Conservation (phyloP, 2,329 filamentous ascomycete genomes). For the Elsinoe ampelina region DNA sequence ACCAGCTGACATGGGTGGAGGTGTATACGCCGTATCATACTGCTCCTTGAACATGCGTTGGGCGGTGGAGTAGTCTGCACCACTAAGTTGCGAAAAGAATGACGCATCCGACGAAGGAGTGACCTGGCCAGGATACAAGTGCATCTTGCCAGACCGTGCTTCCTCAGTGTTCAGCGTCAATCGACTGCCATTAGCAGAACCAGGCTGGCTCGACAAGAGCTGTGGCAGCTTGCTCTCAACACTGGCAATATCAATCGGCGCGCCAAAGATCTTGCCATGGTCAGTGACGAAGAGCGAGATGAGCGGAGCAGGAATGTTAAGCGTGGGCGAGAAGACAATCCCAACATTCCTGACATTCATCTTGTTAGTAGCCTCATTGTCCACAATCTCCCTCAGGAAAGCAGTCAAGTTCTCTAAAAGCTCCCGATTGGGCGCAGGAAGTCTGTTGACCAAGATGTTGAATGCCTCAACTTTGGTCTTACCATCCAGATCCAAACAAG, state of each 20-base stretch:
- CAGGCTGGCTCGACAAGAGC: conserved; percentile 10
- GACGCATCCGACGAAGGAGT: conserved; percentile 51
- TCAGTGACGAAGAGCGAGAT: conserved; percentile 92
- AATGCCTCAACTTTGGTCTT: conserved; percentile 68
- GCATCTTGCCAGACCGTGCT: conserved; percentile 53
- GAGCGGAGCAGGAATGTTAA: conserved; percentile 91
- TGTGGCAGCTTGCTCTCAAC: conserved; percentile 11
- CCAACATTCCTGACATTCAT: conserved; percentile 96
- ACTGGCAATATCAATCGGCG: conserved; percentile 47
- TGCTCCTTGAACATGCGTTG: conserved; percentile 11
- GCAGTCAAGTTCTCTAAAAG: conserved; percentile 76
- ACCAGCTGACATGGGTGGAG: background rate
- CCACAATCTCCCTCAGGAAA: conserved; percentile 86
- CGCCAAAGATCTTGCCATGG: conserved; percentile 75
- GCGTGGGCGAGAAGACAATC: conserved; percentile 93
- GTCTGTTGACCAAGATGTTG: conserved; percentile 65
- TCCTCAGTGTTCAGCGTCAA: conserved; percentile 41
- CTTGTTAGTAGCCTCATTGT: conserved; percentile 84
- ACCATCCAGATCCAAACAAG: conserved; percentile 59
- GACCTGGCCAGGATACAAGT: conserved; percentile 58
- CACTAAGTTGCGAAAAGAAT: conserved; percentile 27
- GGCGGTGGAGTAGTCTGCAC: conserved; percentile 7
- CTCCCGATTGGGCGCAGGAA: conserved; percentile 72
- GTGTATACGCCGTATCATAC: conserved; percentile 9
- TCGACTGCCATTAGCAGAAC: conserved; percentile 32